Percentiles rank a stretch among this genome's conserved stretches.
Conservation (phyloP, 129 eudicot species). For the Artemisia tridentata region DNA sequence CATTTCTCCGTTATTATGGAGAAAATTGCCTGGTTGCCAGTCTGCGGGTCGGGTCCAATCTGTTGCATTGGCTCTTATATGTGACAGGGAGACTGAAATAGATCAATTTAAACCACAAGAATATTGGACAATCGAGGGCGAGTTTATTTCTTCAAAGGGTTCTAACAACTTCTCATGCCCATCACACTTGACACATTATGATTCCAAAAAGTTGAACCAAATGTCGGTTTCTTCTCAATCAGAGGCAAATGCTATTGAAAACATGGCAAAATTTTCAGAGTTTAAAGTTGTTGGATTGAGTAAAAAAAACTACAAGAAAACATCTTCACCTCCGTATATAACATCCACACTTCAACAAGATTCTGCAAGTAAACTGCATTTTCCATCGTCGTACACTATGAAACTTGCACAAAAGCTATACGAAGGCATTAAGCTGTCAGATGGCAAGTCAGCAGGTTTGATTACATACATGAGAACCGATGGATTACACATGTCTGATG, state of each 20-base stretch:
- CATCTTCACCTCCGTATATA: slow-evolving; percentile 75
- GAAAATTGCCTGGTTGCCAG: slow-evolving; percentile 94
- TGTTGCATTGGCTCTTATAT: slow-evolving; percentile 80
- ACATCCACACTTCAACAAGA: slow-evolving; percentile 98
- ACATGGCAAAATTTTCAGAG: slow-evolving; percentile 36
- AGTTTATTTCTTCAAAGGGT: slow-evolving; percentile 31
- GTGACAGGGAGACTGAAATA: slow-evolving; percentile 86
- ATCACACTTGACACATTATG: slow-evolving; percentile 68
- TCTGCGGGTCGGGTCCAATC: slow-evolving; percentile 99
- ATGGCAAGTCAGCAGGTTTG: slow-evolving; percentile 70
- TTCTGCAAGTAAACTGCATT: slow-evolving; percentile 81
- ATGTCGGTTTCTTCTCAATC: slow-evolving; percentile 47
- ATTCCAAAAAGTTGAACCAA: slow-evolving; percentile 54
- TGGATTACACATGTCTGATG: slow-evolving; percentile 85
- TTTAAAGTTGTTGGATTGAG: slow-evolving; percentile 56
- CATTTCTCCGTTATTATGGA: slow-evolving; percentile 91
- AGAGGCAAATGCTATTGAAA: slow-evolving; percentile 59
- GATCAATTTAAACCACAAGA: slow-evolving; percentile 75
- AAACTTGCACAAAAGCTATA: slow-evolving; percentile 88
- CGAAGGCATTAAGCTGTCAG: slow-evolving; percentile 74
- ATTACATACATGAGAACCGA: slow-evolving; percentile 96
- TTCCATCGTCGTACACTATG: slow-evolving; percentile 77
- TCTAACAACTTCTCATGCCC: slow-evolving; percentile 25
- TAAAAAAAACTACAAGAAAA: slow-evolving; percentile 51
- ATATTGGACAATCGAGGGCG: slow-evolving; percentile 76